A percentile compares a stretch with the other conserved stretches of the same genome.
phyloP scores from a whole-genome alignment of 176 grass and related monocot genomes.

The Oryza nivara region DNA sequence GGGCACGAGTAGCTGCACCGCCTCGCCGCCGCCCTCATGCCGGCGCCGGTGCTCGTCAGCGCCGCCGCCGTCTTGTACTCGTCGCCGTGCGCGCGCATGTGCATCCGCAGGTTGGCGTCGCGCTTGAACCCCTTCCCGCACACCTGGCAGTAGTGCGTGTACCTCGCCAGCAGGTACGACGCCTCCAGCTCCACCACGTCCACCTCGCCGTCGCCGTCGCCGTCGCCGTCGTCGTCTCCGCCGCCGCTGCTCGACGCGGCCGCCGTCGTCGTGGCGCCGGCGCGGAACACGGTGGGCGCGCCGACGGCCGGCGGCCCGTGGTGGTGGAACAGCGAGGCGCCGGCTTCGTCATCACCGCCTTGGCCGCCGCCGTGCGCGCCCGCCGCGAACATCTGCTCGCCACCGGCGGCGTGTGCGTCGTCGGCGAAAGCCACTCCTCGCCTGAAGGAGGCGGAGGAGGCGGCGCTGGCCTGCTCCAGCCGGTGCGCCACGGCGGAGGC shows the following conservation, averaged over 20 bases:
- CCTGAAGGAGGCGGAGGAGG: neutral
- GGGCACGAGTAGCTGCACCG: constrained; percentile 64
- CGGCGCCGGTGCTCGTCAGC: neutral
- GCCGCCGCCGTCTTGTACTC: constrained; percentile 62
- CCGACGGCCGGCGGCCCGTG: no score
- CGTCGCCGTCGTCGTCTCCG: neutral
- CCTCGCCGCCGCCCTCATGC: no score
- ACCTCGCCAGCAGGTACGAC: constrained; percentile 67
- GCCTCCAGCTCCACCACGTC: constrained; percentile 73
- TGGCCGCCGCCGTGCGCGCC: neutral
- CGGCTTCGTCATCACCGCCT: neutral
- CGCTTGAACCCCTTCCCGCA: constrained; percentile 98
- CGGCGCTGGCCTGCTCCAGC: neutral
- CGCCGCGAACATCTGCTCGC: neutral
- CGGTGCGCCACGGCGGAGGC: neutral
- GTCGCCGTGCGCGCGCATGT: constrained; percentile 90
- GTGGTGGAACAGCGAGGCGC: neutral
- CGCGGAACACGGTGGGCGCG: constrained; percentile 14
- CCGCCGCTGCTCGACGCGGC: neutral
- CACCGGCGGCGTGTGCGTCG: neutral
- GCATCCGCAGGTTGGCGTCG: constrained; percentile 86
- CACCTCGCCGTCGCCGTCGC: neutral
- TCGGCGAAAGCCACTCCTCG: constrained; percentile 15
- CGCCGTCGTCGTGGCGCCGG: neutral
- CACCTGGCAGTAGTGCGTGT: constrained; percentile 80